A percentile compares a stretch with the other conserved stretches of the same genome.
These are phyloP conservation scores for Boeremia lycopersici DNA, from an alignment of 2,329 filamentous ascomycete genomes.

Conservation along the genomic window DNA sequence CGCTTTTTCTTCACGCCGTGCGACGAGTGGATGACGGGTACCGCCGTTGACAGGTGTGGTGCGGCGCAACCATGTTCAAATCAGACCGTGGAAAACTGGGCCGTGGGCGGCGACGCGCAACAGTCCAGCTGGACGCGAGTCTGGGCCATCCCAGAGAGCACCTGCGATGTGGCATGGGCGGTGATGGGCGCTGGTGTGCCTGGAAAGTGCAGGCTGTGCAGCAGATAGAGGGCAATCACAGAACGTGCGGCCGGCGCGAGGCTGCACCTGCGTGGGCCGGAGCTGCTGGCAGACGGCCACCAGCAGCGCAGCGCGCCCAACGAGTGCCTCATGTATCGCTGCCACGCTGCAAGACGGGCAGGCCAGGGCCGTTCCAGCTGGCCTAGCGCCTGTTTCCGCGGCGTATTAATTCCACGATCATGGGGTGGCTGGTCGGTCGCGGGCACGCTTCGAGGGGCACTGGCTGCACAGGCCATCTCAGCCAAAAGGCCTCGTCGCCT, in stretches of 20 bases:
- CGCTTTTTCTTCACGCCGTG: constrained; percentile 41
- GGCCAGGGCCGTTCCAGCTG: neutral
- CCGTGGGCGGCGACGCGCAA: constrained; percentile 38
- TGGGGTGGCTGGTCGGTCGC: constrained; percentile 7
- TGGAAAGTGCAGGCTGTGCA: neutral
- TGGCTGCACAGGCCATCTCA: neutral
- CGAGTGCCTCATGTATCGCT: neutral
- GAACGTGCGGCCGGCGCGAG: too few relatives aligned
- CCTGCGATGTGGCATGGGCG: neutral
- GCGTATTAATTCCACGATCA: constrained; percentile 12
- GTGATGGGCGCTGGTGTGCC: neutral
- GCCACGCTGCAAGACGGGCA: constrained; percentile 6
- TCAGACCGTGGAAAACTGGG: constrained; percentile 33
- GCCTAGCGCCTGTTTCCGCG: constrained; percentile 11
- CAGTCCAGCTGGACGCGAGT: constrained; percentile 12
- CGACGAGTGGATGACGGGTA: constrained; percentile 22
- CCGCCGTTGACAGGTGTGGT: constrained; percentile 29
- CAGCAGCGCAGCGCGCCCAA: too few relatives aligned
- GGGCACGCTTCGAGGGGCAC: constrained; percentile 9
- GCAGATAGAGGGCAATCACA: too few relatives aligned
- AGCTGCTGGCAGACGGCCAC: too few relatives aligned
- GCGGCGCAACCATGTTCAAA: constrained; percentile 24
- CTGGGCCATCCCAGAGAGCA: constrained; percentile 6
- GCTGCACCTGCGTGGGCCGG: too few relatives aligned
- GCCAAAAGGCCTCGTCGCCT: constrained; percentile 8